Conservation (phyloP, 805 yeast species). For the Cyberlindnera veronae region DNA sequence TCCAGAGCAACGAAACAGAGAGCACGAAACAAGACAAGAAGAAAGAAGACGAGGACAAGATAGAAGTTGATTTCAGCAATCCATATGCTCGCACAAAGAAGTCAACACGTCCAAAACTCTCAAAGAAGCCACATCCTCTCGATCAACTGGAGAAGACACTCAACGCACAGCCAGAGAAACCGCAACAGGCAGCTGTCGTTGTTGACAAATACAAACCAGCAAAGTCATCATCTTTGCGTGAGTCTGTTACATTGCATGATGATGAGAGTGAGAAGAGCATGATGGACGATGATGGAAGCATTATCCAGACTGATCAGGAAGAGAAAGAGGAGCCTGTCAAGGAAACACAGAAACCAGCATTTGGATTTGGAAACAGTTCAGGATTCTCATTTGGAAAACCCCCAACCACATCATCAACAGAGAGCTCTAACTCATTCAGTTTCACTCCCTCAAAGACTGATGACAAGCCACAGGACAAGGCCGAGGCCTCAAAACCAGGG, state of each 20-base stretch:
- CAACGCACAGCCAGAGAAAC: background rate
- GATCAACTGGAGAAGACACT: conserved; percentile 24
- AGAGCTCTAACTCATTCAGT: background rate
- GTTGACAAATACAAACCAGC: conserved; percentile 33
- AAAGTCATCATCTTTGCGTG: conserved; percentile 37
- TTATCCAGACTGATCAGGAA: background rate
- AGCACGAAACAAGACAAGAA: conserved; percentile 5
- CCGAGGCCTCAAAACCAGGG: background rate
- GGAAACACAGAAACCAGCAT: conserved; percentile 1
- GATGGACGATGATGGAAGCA: conserved; percentile 3
- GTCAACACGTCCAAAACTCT: background rate
- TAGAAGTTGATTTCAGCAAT: conserved; percentile 31
- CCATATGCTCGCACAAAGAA: conserved; percentile 34
- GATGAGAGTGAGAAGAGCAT: conserved; percentile 1
- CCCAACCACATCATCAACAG: too few relatives aligned
- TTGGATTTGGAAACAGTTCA: conserved; percentile 3
- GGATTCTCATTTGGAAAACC: background rate
- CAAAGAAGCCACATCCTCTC: conserved; percentile 18
- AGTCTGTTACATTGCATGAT: conserved; percentile 26
- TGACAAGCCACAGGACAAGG: background rate
- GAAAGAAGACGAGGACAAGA: conserved; percentile 3
- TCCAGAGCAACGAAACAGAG: conserved; percentile 30
- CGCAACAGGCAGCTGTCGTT: background rate
- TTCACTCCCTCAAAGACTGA: background rate
- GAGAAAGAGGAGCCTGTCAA: conserved; percentile 3